A percentile compares a stretch with the other conserved stretches of the same genome.
Conservation (phyloP, 2,329 filamentous ascomycete species). For the Colletotrichum sp. region DNA sequence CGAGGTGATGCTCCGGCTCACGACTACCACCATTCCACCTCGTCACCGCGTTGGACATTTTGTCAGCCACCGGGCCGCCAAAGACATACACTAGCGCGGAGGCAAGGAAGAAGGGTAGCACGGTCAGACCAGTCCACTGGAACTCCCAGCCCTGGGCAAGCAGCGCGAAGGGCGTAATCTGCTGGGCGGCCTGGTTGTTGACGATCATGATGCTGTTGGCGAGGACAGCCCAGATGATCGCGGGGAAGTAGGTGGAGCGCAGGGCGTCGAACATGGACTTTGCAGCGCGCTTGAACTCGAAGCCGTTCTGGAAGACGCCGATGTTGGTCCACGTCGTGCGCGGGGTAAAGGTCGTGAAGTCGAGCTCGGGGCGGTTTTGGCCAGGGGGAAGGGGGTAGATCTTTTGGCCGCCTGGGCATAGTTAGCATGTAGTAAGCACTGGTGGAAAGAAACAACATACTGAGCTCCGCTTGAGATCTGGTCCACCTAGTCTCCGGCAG, state of each 20-base stretch:
- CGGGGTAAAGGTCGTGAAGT: conserved; percentile 27
- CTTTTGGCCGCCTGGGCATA: neutral
- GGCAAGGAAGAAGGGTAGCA: conserved; percentile 27
- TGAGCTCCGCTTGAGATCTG: conserved; percentile 33
- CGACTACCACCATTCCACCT: conserved; percentile 28
- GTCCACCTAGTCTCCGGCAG: conserved; percentile 40
- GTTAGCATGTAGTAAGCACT: neutral
- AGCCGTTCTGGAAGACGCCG: conserved; percentile 33
- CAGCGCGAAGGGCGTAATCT: conserved; percentile 21
- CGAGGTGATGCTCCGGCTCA: conserved; percentile 37
- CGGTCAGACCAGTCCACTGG: conserved; percentile 30
- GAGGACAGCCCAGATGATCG: conserved; percentile 35
- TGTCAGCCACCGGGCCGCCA: conserved; percentile 33
- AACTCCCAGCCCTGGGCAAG: conserved; percentile 30
- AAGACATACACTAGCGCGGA: conserved; percentile 26
- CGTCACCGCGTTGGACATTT: conserved; percentile 31
- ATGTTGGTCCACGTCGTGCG: conserved; percentile 35
- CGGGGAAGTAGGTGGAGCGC: conserved; percentile 36
- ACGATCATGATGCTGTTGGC: conserved; percentile 34
- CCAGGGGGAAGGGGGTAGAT: conserved; percentile 29
- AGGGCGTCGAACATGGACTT: conserved; percentile 30
- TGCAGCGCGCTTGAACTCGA: conserved; percentile 27
- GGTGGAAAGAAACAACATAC: neutral
- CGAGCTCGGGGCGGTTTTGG: conserved; percentile 30
- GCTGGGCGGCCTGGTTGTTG: conserved; percentile 30